phyloP scores from a whole-genome alignment of 2,329 filamentous ascomycete genomes.

The Hypoxylon sp. region DNA sequence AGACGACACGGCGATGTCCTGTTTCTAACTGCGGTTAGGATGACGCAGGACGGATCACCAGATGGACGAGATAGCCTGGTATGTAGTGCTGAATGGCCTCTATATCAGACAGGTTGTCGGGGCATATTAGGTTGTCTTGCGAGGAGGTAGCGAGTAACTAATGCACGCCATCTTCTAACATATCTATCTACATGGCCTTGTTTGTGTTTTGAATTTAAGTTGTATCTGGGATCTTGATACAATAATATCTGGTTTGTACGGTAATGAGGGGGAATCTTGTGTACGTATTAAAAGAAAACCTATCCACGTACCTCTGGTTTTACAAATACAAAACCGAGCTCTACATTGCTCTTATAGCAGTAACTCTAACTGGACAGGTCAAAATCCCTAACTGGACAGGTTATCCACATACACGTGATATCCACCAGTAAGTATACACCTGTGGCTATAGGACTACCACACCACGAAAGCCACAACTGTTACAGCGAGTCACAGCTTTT shows the following conservation, averaged over 20 bases:
- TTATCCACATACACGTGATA: too few species aligned
- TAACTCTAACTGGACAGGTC: too few species aligned
- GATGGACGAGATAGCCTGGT: conserved; percentile 8
- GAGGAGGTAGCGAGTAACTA: conserved; percentile 27
- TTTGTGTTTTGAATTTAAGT: neutral
- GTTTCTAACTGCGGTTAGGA: conserved; percentile 7
- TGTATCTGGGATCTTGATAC: neutral
- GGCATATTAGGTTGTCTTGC: conserved; percentile 11
- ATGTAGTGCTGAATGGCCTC: conserved; percentile 11
- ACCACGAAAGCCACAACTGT: too few species aligned
- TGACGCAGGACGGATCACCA: conserved; percentile 15
- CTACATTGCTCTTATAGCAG: neutral
- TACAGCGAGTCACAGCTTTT: too few species aligned
- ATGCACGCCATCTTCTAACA: conserved; percentile 29
- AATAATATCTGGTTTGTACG: neutral
- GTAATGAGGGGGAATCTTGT: neutral
- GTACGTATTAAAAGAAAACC: neutral
- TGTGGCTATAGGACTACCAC: too few species aligned
- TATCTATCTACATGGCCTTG: neutral
- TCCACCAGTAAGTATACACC: too few species aligned
- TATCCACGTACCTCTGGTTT: neutral
- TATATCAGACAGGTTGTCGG: conserved; percentile 10
- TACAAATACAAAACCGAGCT: neutral
- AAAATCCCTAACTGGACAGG: too few species aligned
- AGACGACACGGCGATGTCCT: conserved; percentile 36